These are phyloP conservation scores for Sherardia arvensis DNA, from an alignment of 257 asterid genomes.

Conservation along the genomic window DNA sequence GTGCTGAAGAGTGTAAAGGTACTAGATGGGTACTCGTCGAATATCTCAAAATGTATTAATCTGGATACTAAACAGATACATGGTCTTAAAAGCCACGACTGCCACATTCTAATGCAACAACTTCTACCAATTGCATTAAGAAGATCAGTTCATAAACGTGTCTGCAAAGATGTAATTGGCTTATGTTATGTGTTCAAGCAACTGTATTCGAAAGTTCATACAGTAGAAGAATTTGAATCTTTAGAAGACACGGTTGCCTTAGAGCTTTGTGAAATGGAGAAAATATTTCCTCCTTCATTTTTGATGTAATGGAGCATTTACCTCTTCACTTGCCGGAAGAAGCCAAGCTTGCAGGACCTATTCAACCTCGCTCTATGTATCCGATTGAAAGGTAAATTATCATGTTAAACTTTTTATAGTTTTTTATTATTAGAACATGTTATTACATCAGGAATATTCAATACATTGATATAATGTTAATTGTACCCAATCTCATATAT, in stretches of 20 bases:
- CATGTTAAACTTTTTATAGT: no score
- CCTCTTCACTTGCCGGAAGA: neutral
- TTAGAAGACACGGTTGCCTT: neutral
- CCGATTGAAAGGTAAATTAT: neutral
- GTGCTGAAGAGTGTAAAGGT: neutral
- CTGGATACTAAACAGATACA: neutral
- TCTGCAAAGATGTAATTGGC: no score
- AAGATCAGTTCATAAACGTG: neutral
- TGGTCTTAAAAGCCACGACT: neutral
- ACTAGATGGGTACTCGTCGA: no score
- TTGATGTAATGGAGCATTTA: neutral
- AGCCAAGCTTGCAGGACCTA: neutral
- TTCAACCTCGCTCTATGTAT: neutral
- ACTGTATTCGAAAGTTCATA: neutral
- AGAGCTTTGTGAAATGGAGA: neutral
- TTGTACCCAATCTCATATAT: no score
- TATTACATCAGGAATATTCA: neutral
- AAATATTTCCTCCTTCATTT: neutral
- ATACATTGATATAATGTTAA: neutral
- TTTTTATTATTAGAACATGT: neutral
- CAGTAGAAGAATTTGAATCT: neutral
- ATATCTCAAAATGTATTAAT: neutral
- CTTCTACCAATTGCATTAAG: no score
- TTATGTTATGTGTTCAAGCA: no score
- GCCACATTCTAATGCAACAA: neutral